phyloP scores from a whole-genome alignment of 2,329 filamentous ascomycete genomes.

The Lasiodiplodia theobromae region DNA sequence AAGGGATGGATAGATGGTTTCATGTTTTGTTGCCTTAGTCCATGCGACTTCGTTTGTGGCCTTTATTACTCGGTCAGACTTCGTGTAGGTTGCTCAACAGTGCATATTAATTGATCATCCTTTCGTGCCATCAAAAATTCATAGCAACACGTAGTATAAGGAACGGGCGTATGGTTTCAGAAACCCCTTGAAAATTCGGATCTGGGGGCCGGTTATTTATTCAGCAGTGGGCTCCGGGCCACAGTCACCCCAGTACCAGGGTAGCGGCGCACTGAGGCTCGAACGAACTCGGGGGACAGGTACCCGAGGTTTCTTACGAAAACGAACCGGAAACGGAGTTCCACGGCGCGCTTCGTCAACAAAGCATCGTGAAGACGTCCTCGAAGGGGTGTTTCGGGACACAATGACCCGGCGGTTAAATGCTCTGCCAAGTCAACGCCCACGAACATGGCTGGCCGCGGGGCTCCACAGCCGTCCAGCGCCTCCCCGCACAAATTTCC shows the following conservation, averaged over 20 bases:
- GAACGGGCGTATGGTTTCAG: neutral
- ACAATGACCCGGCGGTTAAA: slow-evolving; percentile 22
- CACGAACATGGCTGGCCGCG: neutral
- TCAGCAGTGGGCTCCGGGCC: neutral
- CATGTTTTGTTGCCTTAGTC: no score
- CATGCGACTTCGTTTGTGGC: no score
- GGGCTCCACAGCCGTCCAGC: slow-evolving; percentile 10
- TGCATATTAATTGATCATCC: no score
- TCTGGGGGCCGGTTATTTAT: neutral
- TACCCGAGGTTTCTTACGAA: neutral
- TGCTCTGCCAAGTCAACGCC: slow-evolving; percentile 19
- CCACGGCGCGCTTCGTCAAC: neutral
- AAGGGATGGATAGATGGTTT: no score
- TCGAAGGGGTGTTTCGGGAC: neutral
- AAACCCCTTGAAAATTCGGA: neutral
- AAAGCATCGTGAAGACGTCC: neutral
- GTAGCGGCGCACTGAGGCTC: neutral
- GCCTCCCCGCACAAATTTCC: slow-evolving; percentile 16
- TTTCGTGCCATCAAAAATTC: no score
- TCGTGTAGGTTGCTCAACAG: no score
- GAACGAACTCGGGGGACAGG: neutral
- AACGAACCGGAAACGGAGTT: neutral
- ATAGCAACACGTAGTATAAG: no score
- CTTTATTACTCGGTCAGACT: no score
- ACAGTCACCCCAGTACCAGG: neutral